A percentile compares a stretch with the other conserved stretches of the same genome.
These are phyloP conservation scores for Pyrenochaeta sp. DNA, from an alignment of 2,329 filamentous ascomycete genomes.

Conservation along the genomic window DNA sequence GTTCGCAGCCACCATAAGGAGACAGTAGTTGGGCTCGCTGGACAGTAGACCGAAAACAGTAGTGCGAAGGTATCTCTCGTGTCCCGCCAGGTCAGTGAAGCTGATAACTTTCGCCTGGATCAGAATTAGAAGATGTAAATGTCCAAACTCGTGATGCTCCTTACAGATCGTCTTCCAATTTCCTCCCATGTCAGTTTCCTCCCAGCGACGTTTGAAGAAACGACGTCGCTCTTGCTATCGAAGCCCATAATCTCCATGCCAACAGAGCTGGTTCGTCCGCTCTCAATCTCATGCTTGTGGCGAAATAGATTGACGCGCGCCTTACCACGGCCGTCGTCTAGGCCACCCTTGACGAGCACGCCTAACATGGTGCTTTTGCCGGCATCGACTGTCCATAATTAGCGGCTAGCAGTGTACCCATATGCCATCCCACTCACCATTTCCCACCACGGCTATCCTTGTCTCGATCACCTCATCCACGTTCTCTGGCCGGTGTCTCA, in stretches of 20 bases:
- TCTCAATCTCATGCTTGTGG: slow-evolving; percentile 98
- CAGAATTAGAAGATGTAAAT: slow-evolving; percentile 15
- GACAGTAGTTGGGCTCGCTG: slow-evolving; percentile 94
- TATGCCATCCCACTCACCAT: slow-evolving; percentile 64
- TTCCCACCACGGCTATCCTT: slow-evolving; percentile 93
- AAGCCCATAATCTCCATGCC: slow-evolving; percentile 99
- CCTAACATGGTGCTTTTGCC: slow-evolving; percentile 97
- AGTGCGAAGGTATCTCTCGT: slow-evolving; percentile 93
- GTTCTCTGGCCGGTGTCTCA: slow-evolving; percentile 75
- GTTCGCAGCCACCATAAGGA: slow-evolving; percentile 98
- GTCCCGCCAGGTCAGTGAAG: slow-evolving; percentile 93
- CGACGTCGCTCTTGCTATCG: slow-evolving; percentile 82
- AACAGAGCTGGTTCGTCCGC: slow-evolving; percentile 91
- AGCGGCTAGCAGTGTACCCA: slow-evolving; percentile 4
- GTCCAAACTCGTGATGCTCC: slow-evolving; percentile 6
- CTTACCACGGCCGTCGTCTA: slow-evolving; percentile 93
- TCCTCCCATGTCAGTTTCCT: slow-evolving; percentile 96
- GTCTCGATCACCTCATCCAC: slow-evolving; percentile 94
- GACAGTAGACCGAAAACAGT: slow-evolving; percentile 95
- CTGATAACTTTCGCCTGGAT: slow-evolving; percentile 84
- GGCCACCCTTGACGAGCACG: slow-evolving; percentile 91
- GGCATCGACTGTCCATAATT: slow-evolving; percentile 72
- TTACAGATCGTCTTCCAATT: slow-evolving; percentile 84
- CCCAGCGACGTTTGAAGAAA: slow-evolving; percentile 81
- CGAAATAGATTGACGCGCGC: slow-evolving; percentile 95